Evolutionary conservation across 164 flowering plant genomes (phyloP), one percentile per base, ranked within the genome.

Genomic region (Stephania japonica): DNA sequence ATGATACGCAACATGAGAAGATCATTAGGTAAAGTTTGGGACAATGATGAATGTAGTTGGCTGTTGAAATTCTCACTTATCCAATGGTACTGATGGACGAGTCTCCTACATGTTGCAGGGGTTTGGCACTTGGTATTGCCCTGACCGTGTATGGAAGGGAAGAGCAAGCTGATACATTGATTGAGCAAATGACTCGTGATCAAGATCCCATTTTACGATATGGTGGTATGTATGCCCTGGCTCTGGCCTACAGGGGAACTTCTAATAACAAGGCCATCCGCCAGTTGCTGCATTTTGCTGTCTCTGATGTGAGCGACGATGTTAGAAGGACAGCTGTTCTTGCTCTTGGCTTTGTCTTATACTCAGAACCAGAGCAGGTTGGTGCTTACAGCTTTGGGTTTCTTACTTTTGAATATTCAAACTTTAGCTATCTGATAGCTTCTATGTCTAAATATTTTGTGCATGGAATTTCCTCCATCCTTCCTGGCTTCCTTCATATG

Each of bases 221-320:
- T 84, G 96, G 98, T 80, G 98, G 98, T 70, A 92, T 92, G 94
- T 92, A 92, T 82, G 98, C 98, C 10, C 75, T 92, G 79, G 98
- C 96, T 38, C 76, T 92, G 81, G 98, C 98, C 16, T 92, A 92
- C 70, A 80, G 92, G 16, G 98, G 98, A 78, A 92, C 98, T 26
- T 86, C 93, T 65, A 92, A 91, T 79, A 92, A 92, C 83, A 92
- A 91, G 82, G 98, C 98, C 67, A 91, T 92, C 53, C 92, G 98
- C 72, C 98, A 89, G 84, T 83, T 92, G 77, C 86, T 91, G 71
- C 98, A 92, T 80, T 92, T 92, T 82, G 98, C 98, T 23, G 98
- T 92, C 25, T 91, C 98, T 44, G 98, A 92, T 84, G 98, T 89
- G 41, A 92, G 92, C 68, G 79, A 76, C 68, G 79, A 76, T 68